phyloP scores from a whole-genome alignment of 2,329 filamentous ascomycete genomes.

The Phymatotrichopsis omnivora region DNA sequence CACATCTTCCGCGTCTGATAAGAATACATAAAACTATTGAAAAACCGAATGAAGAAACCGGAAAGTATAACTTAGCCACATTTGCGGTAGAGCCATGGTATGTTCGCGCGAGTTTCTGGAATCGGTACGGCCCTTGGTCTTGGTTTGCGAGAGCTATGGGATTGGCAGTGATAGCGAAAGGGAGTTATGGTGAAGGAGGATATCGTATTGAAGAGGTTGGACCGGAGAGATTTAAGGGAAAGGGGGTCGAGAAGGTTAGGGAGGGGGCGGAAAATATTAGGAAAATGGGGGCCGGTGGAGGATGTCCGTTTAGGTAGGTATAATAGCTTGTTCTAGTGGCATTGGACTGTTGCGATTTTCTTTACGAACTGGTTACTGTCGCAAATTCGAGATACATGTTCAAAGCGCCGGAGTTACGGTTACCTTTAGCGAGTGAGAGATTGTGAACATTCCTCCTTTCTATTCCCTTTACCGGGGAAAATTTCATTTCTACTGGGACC shows the following conservation, averaged over 20 bases:
- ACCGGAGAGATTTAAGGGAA: slow-evolving; percentile 44
- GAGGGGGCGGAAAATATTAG: slow-evolving; percentile 16
- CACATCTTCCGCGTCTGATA: slow-evolving; percentile 49
- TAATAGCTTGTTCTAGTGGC: too few relatives aligned
- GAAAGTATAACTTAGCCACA: slow-evolving; percentile 42
- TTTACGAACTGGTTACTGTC: too few relatives aligned
- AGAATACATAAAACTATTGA: slow-evolving; percentile 38
- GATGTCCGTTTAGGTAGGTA: too few relatives aligned
- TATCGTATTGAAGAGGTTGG: slow-evolving; percentile 53
- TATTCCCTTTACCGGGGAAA: too few relatives aligned
- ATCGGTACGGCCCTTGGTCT: slow-evolving; percentile 51
- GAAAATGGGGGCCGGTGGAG: slow-evolving; percentile 3
- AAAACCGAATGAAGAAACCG: slow-evolving; percentile 43
- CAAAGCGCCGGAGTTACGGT: too few relatives aligned
- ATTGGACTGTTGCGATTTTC: too few relatives aligned
- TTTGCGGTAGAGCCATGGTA: slow-evolving; percentile 59
- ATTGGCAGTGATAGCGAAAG: slow-evolving; percentile 41
- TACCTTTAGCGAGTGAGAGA: too few relatives aligned
- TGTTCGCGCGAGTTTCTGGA: slow-evolving; percentile 48
- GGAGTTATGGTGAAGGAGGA: slow-evolving; percentile 41
- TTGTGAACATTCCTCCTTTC: too few relatives aligned
- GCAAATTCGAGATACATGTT: too few relatives aligned
- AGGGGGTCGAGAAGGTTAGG: slow-evolving; percentile 23
- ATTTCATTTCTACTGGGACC: too few relatives aligned
- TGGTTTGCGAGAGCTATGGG: slow-evolving; percentile 42